These are phyloP conservation scores for Neurospora tetrasperma DNA, from an alignment of 495 filamentous ascomycete genomes.

Conservation along the genomic window DNA sequence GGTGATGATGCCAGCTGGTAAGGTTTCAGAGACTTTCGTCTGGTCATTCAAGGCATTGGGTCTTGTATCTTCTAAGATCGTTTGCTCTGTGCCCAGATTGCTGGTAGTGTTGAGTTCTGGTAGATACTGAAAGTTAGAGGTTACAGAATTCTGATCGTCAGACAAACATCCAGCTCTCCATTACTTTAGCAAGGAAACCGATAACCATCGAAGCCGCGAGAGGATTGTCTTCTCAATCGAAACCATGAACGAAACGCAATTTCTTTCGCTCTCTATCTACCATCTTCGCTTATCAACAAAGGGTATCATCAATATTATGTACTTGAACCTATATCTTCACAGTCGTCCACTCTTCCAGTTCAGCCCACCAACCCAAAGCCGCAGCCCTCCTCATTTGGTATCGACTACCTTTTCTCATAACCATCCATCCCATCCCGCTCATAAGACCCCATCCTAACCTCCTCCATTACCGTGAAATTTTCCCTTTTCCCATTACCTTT, in stretches of 20 bases:
- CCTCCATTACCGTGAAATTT: background rate
- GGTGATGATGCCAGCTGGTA: background rate
- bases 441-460: background rate
- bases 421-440: background rate
- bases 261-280: background rate
- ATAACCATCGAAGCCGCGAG: background rate
- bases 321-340: background rate
- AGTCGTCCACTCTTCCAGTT: background rate
- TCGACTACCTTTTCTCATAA: background rate
- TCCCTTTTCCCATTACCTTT: background rate
- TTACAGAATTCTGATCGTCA: background rate
- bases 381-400: background rate
- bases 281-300: conserved; percentile 1
- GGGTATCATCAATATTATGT: background rate
- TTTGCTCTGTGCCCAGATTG: background rate
- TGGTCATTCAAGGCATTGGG: background rate
- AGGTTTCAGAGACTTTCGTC: no score
- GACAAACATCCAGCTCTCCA: background rate
- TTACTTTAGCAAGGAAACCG: background rate
- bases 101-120: background rate
- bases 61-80: background rate
- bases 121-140: background rate
- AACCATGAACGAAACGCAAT: background rate
- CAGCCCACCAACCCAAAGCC: background rate
- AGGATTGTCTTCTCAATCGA: background rate